Conservation (phyloP, 1,139 yeast species). For the Suhomyces taliae region DNA sequence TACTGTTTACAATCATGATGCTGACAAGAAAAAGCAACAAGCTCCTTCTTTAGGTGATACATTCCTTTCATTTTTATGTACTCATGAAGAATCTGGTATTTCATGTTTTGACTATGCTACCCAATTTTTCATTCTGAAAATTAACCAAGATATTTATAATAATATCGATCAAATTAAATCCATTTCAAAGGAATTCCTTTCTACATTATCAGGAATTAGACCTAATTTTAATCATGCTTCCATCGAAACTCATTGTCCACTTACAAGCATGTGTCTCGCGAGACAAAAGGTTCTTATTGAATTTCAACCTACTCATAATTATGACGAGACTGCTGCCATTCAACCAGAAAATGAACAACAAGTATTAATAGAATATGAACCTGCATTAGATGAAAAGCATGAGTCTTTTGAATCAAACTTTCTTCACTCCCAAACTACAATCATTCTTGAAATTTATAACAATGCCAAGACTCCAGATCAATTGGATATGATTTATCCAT, state of each 20-base stretch:
- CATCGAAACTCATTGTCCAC: background rate
- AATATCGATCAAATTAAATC: conserved; percentile 25
- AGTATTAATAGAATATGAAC: background rate
- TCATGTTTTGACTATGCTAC: conserved; percentile 15
- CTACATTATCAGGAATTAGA: conserved; percentile 15
- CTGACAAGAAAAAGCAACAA: conserved; percentile 19
- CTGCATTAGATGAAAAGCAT: background rate
- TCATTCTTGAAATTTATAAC: conserved; percentile 19
- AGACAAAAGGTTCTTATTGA: conserved; percentile 3
- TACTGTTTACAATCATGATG: conserved; percentile 43
- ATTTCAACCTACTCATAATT: background rate
- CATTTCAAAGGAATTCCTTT: conserved; percentile 21
- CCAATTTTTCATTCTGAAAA: conserved; percentile 31
- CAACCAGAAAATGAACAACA: background rate
- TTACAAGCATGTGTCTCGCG: conserved; percentile 2
- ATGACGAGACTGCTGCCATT: background rate
- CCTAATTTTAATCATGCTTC: conserved; percentile 1
- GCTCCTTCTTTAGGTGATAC: conserved; percentile 12
- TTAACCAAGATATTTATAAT: conserved; percentile 29
- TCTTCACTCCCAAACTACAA: conserved; percentile 22
- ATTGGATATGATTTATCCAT: conserved; percentile 39
- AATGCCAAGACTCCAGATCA: conserved; percentile 21
- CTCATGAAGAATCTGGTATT: conserved; percentile 2
- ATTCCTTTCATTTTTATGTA: conserved; percentile 12
- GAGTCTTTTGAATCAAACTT: conserved; percentile 24